A percentile compares a stretch with the other conserved stretches of the same genome.
These are phyloP conservation scores for Aspergillus diversus DNA, from an alignment of 495 filamentous ascomycete species.

Conservation along the genomic window DNA sequence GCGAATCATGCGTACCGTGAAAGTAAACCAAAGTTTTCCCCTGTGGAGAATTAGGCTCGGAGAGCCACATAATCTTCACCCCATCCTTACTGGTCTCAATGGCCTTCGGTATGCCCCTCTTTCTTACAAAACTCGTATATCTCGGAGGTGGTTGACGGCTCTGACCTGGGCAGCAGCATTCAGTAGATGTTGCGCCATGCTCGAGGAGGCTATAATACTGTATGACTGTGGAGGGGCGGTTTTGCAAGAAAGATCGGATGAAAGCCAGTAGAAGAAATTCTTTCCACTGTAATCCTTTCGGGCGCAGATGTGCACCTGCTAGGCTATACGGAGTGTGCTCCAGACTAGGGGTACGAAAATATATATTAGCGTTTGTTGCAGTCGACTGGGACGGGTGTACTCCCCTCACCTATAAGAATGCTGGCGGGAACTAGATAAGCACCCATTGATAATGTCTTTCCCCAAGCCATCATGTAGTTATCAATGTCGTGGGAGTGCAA, in stretches of 20 bases:
- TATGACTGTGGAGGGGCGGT: background rate
- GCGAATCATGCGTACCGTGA: background rate
- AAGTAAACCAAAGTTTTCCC: background rate
- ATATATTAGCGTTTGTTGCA: background rate
- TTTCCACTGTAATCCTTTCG: background rate
- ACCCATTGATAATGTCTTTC: background rate
- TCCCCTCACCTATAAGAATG: background rate
- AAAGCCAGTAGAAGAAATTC: background rate
- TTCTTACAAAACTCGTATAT: background rate
- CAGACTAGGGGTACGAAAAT: background rate
- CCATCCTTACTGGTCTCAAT: background rate
- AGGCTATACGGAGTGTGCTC: background rate
- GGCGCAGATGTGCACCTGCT: background rate
- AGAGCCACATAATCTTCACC: background rate
- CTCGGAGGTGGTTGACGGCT: background rate
- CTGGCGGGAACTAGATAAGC: background rate
- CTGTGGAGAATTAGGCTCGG: background rate
- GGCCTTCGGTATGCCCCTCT: background rate
- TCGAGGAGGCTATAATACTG: background rate
- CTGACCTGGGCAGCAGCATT: background rate
- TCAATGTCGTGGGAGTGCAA: background rate
- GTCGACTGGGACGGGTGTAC: background rate
- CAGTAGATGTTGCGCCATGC: background rate
- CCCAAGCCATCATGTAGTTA: slow-evolving; percentile 1
- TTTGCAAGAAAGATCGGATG: background rate